Percentiles rank a stretch among this genome's conserved stretches.
phyloP scores from a whole-genome alignment of 495 filamentous ascomycete genomes.

The Terfezia claveryi region DNA sequence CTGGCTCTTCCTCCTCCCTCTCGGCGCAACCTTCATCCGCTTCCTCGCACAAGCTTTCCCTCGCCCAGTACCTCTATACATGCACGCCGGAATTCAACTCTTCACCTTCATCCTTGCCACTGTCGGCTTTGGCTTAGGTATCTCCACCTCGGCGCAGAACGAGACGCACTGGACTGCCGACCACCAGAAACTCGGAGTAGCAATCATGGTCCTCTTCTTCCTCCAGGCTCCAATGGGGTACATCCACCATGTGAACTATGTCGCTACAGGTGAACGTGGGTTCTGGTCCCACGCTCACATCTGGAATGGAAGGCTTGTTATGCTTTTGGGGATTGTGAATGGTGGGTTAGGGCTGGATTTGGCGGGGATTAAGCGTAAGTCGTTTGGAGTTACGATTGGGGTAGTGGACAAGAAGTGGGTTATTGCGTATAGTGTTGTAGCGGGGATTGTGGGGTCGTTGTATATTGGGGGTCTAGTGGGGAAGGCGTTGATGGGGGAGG shows the following conservation, averaged over 20 bases:
- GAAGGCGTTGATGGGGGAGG: no score
- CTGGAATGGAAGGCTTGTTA: conserved; percentile 43
- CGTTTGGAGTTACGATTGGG: background rate
- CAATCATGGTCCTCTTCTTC: conserved; percentile 33
- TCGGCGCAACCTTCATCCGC: conserved; percentile 35
- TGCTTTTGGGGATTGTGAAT: conserved; percentile 47
- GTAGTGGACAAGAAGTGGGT: background rate
- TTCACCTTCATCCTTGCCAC: conserved; percentile 33
- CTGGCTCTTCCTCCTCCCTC: conserved; percentile 32
- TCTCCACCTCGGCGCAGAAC: conserved; percentile 26
- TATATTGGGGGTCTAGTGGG: background rate
- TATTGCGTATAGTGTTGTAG: background rate
- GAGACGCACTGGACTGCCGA: conserved; percentile 5
- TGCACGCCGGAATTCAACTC: conserved; percentile 39
- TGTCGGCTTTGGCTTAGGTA: conserved; percentile 39
- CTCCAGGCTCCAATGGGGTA: conserved; percentile 44
- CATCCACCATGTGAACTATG: conserved; percentile 38
- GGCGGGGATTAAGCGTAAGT: background rate
- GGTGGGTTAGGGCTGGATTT: conserved; percentile 38
- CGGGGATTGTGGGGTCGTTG: background rate
- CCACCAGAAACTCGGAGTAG: conserved; percentile 30
- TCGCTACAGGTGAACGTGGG: conserved; percentile 27
- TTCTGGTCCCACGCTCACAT: conserved; percentile 38
- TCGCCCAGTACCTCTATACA: conserved; percentile 14
- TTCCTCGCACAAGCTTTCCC: conserved; percentile 24